phyloP scores from a whole-genome alignment of 2,329 filamentous ascomycete species.

The Magnaporthales sp. region DNA sequence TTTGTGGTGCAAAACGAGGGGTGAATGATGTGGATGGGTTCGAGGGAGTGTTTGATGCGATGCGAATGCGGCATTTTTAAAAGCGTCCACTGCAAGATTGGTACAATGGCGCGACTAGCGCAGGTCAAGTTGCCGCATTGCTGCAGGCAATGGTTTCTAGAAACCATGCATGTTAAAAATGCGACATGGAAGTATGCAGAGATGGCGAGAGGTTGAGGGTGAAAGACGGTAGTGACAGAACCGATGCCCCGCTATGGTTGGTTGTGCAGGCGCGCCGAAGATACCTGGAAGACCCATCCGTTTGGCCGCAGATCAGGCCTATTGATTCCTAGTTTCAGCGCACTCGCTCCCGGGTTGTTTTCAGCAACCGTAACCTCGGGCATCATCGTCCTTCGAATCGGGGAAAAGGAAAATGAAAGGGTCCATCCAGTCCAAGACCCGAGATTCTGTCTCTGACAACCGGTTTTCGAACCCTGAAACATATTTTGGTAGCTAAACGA shows the following conservation, averaged over 20 bases:
- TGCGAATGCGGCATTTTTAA: not conserved
- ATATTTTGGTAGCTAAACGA: not conserved
- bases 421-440: not conserved
- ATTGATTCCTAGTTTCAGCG: not conserved
- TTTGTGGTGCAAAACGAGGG: not conserved
- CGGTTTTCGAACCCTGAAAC: not conserved
- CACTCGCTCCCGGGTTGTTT: not conserved
- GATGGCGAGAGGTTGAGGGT: no score
- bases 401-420: not conserved
- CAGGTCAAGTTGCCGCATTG: not conserved
- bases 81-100: not conserved
- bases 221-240: not conserved
- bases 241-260: not conserved
- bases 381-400: not conserved
- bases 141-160: not conserved
- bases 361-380: not conserved
- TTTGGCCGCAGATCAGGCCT: no score
- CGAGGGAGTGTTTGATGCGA: not conserved
- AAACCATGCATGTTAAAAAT: not conserved
- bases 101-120: not conserved
- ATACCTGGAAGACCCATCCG: not conserved
- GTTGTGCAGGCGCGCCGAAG: not conserved
- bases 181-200: no score
- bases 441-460: not conserved
- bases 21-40: not conserved